phyloP scores from a whole-genome alignment of 192 early-diverging fungal species.

The Coemansia sp. region DNA sequence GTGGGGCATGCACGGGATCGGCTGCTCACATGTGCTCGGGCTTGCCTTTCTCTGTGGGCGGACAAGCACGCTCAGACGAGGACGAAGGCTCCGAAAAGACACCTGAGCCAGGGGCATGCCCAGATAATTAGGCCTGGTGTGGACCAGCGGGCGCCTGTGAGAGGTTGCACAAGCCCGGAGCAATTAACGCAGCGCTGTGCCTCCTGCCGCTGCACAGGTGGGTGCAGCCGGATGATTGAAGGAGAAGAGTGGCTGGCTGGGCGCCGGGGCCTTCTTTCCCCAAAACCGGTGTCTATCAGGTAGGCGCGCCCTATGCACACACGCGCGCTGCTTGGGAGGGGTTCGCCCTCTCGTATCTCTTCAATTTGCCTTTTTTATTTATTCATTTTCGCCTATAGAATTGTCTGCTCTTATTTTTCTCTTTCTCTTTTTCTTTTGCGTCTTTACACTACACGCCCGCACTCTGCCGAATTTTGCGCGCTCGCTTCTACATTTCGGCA shows the following conservation, averaged over 20 bases:
- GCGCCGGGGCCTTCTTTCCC: not conserved
- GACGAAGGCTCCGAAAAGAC: not conserved
- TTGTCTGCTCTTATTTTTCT: not conserved
- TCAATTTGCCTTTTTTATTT: conserved; percentile 2
- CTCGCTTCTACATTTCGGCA: not conserved
- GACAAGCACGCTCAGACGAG: not conserved
- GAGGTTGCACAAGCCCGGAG: not conserved
- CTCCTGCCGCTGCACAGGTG: not conserved
- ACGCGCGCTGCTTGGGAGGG: not conserved
- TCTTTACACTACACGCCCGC: not conserved
- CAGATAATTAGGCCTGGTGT: not conserved
- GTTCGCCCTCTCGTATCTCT: conserved; percentile 6
- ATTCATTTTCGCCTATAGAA: not conserved
- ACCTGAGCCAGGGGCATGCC: not conserved
- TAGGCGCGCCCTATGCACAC: not conserved
- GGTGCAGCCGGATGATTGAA: conserved; percentile 2
- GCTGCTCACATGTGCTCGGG: not conserved
- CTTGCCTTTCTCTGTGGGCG: not conserved
- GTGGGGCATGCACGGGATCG: conserved; percentile 8
- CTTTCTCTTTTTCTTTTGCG: not conserved
- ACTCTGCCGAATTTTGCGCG: not conserved
- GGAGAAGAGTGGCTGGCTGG: conserved; percentile 3
- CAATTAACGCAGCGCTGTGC: not conserved
- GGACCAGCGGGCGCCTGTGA: not conserved
- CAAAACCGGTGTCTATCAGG: not conserved